These are phyloP conservation scores for Colletotrichum cordylinicola DNA, from an alignment of 2,329 filamentous ascomycete species.

Conservation along the genomic window DNA sequence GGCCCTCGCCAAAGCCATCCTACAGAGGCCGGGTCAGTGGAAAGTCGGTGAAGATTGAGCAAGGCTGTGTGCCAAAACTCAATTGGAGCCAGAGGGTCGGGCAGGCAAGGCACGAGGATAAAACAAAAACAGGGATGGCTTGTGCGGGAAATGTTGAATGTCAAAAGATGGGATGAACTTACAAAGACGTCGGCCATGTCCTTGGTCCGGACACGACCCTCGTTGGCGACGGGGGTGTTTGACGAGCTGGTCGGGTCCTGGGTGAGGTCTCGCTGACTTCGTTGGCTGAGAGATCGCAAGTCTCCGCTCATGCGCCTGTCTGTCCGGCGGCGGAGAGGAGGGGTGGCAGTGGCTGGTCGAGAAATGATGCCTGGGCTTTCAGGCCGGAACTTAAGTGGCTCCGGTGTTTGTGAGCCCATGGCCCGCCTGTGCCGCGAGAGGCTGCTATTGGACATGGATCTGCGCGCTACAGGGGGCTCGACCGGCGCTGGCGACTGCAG, in stretches of 20 bases:
- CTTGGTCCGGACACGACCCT: slow-evolving; percentile 82
- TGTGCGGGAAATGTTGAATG: slow-evolving; percentile 1
- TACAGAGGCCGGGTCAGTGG: slow-evolving; percentile 44
- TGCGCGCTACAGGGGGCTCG: slow-evolving; percentile 35
- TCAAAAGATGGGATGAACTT: slow-evolving; percentile 53
- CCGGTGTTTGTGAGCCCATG: slow-evolving; percentile 45
- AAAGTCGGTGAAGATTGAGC: neutral
- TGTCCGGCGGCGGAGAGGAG: slow-evolving; percentile 74
- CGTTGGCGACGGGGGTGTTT: slow-evolving; percentile 78
- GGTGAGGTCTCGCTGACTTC: slow-evolving; percentile 34
- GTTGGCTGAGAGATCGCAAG: slow-evolving; percentile 72
- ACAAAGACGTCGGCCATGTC: slow-evolving; percentile 95
- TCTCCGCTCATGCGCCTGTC: slow-evolving; percentile 77
- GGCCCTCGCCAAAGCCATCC: slow-evolving; percentile 94
- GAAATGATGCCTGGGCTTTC: slow-evolving; percentile 63
- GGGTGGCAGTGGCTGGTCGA: slow-evolving; percentile 62
- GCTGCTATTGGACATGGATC: slow-evolving; percentile 60
- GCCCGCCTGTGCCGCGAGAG: slow-evolving; percentile 48
- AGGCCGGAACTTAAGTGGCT: slow-evolving; percentile 62
- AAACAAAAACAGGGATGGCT: slow-evolving; percentile 3
- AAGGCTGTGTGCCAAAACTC: neutral
- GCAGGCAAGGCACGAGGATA: neutral
- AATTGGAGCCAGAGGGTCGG: neutral
- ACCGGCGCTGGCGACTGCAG: slow-evolving; percentile 21
- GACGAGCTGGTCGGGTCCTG: slow-evolving; percentile 23